phyloP scores from a whole-genome alignment of 2,329 filamentous ascomycete genomes.

The Aspergillus amoenus region DNA sequence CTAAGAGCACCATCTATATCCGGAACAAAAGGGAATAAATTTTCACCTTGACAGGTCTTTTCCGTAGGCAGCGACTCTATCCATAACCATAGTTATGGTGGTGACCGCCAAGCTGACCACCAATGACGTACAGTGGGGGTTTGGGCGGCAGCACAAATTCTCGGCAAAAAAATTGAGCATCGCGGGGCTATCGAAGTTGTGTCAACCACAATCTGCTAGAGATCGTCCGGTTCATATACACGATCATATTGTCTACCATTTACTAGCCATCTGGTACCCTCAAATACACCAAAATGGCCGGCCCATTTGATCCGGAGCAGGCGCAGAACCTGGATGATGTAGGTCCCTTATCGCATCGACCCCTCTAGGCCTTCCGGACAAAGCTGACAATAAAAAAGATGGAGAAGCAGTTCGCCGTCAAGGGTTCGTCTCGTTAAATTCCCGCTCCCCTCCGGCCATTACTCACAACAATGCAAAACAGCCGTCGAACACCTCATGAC shows the following conservation, averaged over 20 bases:
- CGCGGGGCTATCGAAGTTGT: conserved; percentile 27
- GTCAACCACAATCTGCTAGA: neutral
- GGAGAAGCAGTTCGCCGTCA: conserved; percentile 98
- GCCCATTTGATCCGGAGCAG: conserved; percentile 57
- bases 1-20: neutral
- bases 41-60: neutral
- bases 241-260: conserved; percentile 7
- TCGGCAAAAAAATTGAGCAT: conserved; percentile 34
- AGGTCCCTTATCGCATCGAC: conserved; percentile 33
- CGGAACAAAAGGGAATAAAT: neutral
- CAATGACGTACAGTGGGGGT: conserved; percentile 18
- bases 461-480: conserved; percentile 16
- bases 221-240: neutral
- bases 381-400: conserved; percentile 59
- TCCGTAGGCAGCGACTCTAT: neutral
- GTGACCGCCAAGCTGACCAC: neutral
- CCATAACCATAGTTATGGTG: neutral
- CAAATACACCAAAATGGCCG: conserved; percentile 33
- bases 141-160: conserved; percentile 16
- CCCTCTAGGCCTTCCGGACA: conserved; percentile 6
- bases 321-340: conserved; percentile 70
- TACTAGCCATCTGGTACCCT: neutral
- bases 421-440: conserved; percentile 56
- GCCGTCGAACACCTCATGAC: conserved; percentile 95
- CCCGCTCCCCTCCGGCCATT: neutral